Conservation (phyloP, 2,329 filamentous ascomycete genomes). For the Neopestalotiopsis sp. region DNA sequence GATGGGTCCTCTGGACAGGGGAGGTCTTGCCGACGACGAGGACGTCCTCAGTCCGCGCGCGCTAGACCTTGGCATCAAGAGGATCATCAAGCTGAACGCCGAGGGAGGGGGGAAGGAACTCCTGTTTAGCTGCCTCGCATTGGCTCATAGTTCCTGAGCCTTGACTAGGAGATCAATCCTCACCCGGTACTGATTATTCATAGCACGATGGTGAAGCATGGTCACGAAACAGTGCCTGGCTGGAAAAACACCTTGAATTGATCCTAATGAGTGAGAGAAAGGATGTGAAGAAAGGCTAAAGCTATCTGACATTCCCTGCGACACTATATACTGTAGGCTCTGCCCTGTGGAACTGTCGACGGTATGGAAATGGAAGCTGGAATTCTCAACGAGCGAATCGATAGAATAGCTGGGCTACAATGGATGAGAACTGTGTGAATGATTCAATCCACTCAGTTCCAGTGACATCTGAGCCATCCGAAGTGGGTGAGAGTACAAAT, state of each 20-base stretch:
- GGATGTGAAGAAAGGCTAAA: neutral
- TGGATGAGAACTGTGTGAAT: neutral
- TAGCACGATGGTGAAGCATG: neutral
- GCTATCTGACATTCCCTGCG: neutral
- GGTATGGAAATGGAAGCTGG: neutral
- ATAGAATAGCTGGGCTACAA: neutral
- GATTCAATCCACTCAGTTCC: neutral
- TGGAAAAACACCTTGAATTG: neutral
- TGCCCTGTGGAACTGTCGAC: neutral
- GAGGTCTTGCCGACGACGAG: slow-evolving; percentile 56
- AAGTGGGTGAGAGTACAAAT: neutral
- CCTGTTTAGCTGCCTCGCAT: slow-evolving; percentile 44
- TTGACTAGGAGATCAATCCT: neutral
- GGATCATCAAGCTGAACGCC: slow-evolving; percentile 45
- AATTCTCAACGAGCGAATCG: neutral
- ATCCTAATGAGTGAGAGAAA: neutral
- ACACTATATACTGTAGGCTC: neutral
- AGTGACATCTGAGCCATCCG: neutral
- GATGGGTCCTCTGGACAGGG: slow-evolving; percentile 75
- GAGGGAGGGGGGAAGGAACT: slow-evolving; percentile 37
- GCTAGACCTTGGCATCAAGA: slow-evolving; percentile 62
- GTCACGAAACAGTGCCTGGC: neutral
- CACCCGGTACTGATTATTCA: neutral
- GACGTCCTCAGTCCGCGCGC: slow-evolving; percentile 71
- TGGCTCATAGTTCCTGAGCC: slow-evolving; percentile 33